Conservation (phyloP, 2,329 filamentous ascomycete species). For the Pseudocercospora pini-densiflorae region DNA sequence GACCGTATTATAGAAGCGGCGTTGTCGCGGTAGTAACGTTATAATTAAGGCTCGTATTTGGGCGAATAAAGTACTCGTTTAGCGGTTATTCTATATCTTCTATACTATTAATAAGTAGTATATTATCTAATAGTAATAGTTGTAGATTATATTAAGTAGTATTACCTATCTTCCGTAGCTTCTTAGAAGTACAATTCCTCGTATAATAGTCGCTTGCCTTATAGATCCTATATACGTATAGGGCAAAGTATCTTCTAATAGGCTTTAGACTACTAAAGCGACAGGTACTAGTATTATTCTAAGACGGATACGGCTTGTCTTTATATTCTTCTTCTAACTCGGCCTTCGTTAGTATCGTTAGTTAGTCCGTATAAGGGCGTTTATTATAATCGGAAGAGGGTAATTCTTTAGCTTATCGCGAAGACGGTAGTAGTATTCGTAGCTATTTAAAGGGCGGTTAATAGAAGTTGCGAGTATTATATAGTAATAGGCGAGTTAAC, state of each 20-base stretch:
- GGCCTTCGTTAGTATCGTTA: neutral
- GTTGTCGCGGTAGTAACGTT: neutral
- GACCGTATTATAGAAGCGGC: neutral
- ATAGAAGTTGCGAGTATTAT: neutral
- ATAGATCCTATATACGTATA: neutral
- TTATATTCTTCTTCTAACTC: neutral
- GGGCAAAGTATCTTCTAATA: neutral
- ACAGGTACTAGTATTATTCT: neutral
- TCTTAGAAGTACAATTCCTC: neutral
- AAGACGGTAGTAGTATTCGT: neutral
- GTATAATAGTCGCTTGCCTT: neutral
- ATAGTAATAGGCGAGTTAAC: neutral
- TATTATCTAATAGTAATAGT: no score
- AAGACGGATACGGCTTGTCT: neutral
- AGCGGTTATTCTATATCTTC: no score
- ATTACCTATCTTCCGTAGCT: neutral
- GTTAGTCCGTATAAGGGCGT: no score
- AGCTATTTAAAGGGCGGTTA: neutral
- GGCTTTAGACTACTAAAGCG: neutral
- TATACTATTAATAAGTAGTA: neutral
- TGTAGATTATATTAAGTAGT: neutral
- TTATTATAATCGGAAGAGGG: no score
- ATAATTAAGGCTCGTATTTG: neutral
- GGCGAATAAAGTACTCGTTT: no score
- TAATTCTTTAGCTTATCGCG: no score